A percentile compares a stretch with the other conserved stretches of the same genome.
phyloP scores from a whole-genome alignment of 768 basidiomycete species.

The Phanerodontia chrysosporium region DNA sequence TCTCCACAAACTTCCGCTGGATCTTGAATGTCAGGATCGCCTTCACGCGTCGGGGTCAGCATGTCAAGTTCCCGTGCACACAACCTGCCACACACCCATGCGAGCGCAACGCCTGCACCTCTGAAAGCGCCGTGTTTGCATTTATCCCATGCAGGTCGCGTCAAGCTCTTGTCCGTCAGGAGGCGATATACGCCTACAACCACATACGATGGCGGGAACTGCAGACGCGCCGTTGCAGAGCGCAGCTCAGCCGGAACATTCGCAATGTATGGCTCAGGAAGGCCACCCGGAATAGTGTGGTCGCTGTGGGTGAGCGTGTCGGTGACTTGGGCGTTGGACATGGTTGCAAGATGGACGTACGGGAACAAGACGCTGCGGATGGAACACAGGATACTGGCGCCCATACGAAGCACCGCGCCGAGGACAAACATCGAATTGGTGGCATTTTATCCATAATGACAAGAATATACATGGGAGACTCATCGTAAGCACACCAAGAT shows the following conservation, averaged over 20 bases:
- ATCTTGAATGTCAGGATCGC: slow-evolving; percentile 64
- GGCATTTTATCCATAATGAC: no score
- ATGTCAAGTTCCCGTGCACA: no score
- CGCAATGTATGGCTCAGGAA: slow-evolving; percentile 13
- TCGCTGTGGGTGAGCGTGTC: no score
- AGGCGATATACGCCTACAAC: slow-evolving; percentile 83
- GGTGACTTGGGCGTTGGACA: no score
- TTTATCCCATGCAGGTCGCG: slow-evolving; percentile 79
- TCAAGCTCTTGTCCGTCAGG: slow-evolving; percentile 65
- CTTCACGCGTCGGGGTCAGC: slow-evolving; percentile 33
- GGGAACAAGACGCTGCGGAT: no score
- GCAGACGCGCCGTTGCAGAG: slow-evolving; percentile 56
- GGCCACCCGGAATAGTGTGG: no score
- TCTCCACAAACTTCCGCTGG: slow-evolving; percentile 61
- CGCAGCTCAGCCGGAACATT: slow-evolving; percentile 44
- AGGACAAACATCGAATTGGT: no score
- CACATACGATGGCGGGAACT: slow-evolving; percentile 80
- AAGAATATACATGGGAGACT: no score
- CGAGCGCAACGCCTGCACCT: slow-evolving; percentile 61
- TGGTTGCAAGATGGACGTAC: no score
- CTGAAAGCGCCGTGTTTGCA: slow-evolving; percentile 72
- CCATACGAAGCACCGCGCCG: no score
- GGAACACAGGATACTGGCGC: no score
- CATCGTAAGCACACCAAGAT: no score
- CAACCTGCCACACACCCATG: slow-evolving; percentile 53